Evolutionary conservation across 2,329 filamentous ascomycete species (phyloP), one percentile per base, ranked within the genome.

Genomic region (Niveomyces coronatus): DNA sequence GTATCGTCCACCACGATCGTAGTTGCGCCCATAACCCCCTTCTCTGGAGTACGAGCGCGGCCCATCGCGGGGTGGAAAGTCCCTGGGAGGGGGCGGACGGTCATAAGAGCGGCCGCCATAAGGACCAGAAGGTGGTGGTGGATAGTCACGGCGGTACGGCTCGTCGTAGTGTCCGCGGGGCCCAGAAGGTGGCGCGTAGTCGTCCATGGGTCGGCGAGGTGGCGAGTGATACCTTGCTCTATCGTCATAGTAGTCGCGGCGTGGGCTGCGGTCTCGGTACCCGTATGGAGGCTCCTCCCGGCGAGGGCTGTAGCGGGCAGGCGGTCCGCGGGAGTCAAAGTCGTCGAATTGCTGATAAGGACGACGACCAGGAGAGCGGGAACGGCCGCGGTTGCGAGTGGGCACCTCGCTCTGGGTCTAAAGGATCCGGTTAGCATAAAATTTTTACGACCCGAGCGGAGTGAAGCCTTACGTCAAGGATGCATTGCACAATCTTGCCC

Each of bases 201-300:
- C 87, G 44, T 88, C 82, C 46, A 83, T 69, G 31, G 82, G 79
- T 16, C 82, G 80, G 47, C 83, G 81, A 31, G 83, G 82, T 44
- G 86, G 85, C 40, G 85, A 86, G 41, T 85, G 81, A 53, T 88
- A 87, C 35, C 81, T 76, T 50, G 83, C 78, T 54, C 82, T 78
- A 46, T 89, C 85, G 32, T 85, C 81, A 62, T 95, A 94, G 63
- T 94, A 94, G 44, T 89, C 83, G 49, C 85, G 81, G 43, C 82
- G 81, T 41, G 82, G 82, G 53, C 85, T 89, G 52, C 88, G 80
- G 54, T 93, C 86, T 56, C 89, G 87, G 62, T 94, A 94, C 47
- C 83, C 79, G 44, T 83, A 79, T 35, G 72, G 76, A 48, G 70
- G 71, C 15, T 60, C 68, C 13, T 68, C 69, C 15, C 83, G 78